These are phyloP conservation scores for Suillus lakei DNA, from an alignment of 768 basidiomycete genomes.

Conservation along the genomic window DNA sequence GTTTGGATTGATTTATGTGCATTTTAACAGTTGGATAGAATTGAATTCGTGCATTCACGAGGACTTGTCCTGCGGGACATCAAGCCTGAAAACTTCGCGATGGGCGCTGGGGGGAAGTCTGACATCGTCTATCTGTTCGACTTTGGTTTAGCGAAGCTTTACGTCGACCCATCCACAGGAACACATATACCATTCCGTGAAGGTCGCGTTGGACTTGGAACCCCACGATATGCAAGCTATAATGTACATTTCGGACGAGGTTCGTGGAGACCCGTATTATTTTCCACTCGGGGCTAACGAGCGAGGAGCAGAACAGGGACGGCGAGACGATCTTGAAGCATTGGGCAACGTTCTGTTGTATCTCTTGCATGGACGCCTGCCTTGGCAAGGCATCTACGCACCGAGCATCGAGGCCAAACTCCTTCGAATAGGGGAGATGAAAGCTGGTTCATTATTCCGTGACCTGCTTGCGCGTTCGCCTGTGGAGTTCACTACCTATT, in stretches of 20 bases:
- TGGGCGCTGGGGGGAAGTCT: slow-evolving; percentile 13
- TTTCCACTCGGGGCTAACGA: background rate
- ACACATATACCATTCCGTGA: slow-evolving; percentile 20
- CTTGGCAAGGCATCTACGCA: slow-evolving; percentile 26
- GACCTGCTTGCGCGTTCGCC: slow-evolving; percentile 4
- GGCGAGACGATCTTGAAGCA: slow-evolving; percentile 30
- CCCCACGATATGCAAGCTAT: slow-evolving; percentile 18
- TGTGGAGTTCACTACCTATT: slow-evolving; percentile 17
- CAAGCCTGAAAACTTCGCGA: slow-evolving; percentile 27
- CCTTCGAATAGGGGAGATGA: slow-evolving; percentile 19
- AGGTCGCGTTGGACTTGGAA: slow-evolving; percentile 16
- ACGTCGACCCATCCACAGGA: slow-evolving; percentile 16
- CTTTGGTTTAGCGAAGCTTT: slow-evolving; percentile 21
- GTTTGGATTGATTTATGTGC: background rate
- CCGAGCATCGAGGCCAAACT: slow-evolving; percentile 9
- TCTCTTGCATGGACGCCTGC: slow-evolving; percentile 25
- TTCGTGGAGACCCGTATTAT: background rate
- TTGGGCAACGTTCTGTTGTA: slow-evolving; percentile 24
- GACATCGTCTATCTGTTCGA: slow-evolving; percentile 23
- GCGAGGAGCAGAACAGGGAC: slow-evolving; percentile 18
- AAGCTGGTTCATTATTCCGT: background rate
- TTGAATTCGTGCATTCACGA: slow-evolving; percentile 23
- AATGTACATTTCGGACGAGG: slow-evolving; percentile 21
- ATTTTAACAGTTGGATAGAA: slow-evolving; percentile 14
- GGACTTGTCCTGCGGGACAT: slow-evolving; percentile 26